Evolutionary conservation across 495 filamentous ascomycete genomes (phyloP).

Genomic region (Trichoderma erinaceum): DNA sequence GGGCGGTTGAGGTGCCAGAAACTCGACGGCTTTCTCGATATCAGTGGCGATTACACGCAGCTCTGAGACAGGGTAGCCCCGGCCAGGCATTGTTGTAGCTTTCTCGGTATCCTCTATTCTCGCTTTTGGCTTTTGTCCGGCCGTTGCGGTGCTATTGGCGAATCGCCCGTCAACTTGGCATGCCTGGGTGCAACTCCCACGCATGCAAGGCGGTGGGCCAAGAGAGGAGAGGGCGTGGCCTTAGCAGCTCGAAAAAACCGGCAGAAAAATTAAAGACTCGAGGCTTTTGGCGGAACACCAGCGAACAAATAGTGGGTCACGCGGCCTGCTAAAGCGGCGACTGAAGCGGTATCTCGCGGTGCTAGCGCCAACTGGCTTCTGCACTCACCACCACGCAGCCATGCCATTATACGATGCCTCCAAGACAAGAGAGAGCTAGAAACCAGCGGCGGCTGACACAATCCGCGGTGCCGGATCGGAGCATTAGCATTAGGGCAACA

Average conservation of each 20-base stretch:
- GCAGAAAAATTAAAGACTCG: constrained; percentile 4
- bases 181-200: background rate
- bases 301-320: background rate
- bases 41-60: background rate
- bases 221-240: background rate
- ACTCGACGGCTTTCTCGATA: background rate
- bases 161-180: background rate
- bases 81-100: background rate
- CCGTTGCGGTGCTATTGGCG: background rate
- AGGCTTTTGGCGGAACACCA: background rate
- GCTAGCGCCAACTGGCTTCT: background rate
- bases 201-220: background rate
- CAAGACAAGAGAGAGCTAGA: too few species aligned
- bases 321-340: constrained; percentile 6
- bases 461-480: background rate
- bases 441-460: background rate
- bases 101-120: background rate
- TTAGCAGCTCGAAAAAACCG: background rate
- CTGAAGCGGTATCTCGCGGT: background rate
- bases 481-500: background rate
- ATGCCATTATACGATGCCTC: background rate
- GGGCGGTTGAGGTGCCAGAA: background rate
- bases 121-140: background rate
- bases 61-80: background rate
- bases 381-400: background rate